Evolutionary conservation across 495 filamentous ascomycete genomes (phyloP).

Genomic region (Xylaria nigripes): DNA sequence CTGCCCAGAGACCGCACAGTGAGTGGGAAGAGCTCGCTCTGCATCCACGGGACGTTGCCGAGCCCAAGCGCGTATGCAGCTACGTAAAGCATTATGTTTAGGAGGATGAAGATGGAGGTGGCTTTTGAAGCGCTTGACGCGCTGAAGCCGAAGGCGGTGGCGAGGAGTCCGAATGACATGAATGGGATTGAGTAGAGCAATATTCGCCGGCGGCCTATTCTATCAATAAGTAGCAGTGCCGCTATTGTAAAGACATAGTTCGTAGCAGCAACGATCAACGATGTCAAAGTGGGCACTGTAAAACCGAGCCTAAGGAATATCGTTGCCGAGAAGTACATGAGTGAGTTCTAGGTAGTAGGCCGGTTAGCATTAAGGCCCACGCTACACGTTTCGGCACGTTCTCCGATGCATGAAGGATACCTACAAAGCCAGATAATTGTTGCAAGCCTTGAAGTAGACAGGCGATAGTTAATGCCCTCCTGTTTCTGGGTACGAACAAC

Average conservation of each 20-base stretch:
- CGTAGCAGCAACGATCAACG: slow-evolving; percentile 70
- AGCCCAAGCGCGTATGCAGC: slow-evolving; percentile 80
- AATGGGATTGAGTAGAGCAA: slow-evolving; percentile 77
- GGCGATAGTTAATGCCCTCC: slow-evolving; percentile 73
- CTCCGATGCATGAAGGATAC: slow-evolving; percentile 16
- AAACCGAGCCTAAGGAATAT: slow-evolving; percentile 80
- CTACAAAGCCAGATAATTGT: slow-evolving; percentile 79
- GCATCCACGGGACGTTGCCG: slow-evolving; percentile 90
- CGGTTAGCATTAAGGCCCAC: slow-evolving; percentile 9
- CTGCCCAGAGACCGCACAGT: slow-evolving; percentile 75
- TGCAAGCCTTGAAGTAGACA: slow-evolving; percentile 82
- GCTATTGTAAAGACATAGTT: slow-evolving; percentile 76
- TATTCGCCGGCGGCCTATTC: slow-evolving; percentile 70
- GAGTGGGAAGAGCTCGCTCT: slow-evolving; percentile 82
- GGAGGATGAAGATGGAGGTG: slow-evolving; percentile 50
- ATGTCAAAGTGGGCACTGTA: slow-evolving; percentile 68
- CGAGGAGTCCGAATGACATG: slow-evolving; percentile 65
- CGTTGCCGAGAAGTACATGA: slow-evolving; percentile 94
- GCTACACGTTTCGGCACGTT: neutral
- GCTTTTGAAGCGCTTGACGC: slow-evolving; percentile 27
- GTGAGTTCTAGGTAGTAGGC: slow-evolving; percentile 52
- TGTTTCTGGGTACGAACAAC: slow-evolving; percentile 53
- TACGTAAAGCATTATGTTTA: slow-evolving; percentile 73
- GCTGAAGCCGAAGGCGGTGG: slow-evolving; percentile 59
- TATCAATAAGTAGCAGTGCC: slow-evolving; percentile 73